Evolutionary conservation across 768 basidiomycete species (phyloP).

Genomic region (Candolleomyces efflorescens): DNA sequence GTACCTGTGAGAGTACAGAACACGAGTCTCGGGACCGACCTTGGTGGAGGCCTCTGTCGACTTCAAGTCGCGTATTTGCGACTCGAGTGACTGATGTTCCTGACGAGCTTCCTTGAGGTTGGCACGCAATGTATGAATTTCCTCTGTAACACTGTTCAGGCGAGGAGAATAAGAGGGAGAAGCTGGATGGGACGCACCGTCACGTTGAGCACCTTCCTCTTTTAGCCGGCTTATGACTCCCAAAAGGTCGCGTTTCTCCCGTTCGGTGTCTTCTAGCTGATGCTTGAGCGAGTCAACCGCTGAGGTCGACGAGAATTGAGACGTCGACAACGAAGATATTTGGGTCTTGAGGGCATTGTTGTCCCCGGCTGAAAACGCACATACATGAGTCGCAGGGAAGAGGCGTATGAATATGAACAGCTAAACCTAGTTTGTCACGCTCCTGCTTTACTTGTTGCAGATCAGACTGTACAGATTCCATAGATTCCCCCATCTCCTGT

Average conservation of each 20-base stretch:
- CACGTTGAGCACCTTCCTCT: slow-evolving; percentile 67
- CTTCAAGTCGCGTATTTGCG: slow-evolving; percentile 66
- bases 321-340: slow-evolving; percentile 50
- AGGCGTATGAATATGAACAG: slow-evolving; percentile 1
- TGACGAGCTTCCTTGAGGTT: slow-evolving; percentile 73
- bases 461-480: slow-evolving; percentile 53
- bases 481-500: slow-evolving; percentile 50
- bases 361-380: slow-evolving; percentile 18
- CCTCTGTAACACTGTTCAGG: slow-evolving; percentile 42
- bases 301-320: slow-evolving; percentile 58
- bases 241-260: slow-evolving; percentile 88
- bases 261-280: slow-evolving; percentile 70
- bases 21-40: slow-evolving; percentile 37
- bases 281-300: slow-evolving; percentile 56
- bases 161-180: not conserved
- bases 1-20: not conserved
- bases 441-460: slow-evolving; percentile 53
- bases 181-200: slow-evolving; percentile 49
- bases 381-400: slow-evolving; percentile 11
- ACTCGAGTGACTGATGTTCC: slow-evolving; percentile 65
- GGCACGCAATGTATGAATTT: slow-evolving; percentile 61
- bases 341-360: slow-evolving; percentile 52
- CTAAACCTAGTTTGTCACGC: slow-evolving; percentile 61
- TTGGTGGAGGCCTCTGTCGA: slow-evolving; percentile 75
- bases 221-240: slow-evolving; percentile 80